phyloP scores from a whole-genome alignment of 352 stramenopile genomes.

The Pythium brassicae region DNA sequence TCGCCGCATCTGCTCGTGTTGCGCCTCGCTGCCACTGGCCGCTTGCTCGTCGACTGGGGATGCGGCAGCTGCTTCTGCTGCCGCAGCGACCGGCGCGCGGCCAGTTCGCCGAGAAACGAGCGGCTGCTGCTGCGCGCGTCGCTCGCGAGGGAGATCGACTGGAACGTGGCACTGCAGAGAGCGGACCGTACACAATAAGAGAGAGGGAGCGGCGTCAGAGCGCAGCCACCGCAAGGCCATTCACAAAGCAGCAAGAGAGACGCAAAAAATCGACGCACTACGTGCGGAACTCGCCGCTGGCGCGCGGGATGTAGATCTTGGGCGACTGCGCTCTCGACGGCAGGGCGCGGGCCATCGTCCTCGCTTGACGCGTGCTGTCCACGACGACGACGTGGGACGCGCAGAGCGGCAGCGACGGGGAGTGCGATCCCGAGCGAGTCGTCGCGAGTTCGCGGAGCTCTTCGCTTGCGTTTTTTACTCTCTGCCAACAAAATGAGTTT shows the following conservation, averaged over 20 bases:
- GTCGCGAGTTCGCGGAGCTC: no score
- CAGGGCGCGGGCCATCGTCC: constrained; percentile 2
- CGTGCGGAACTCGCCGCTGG: no score
- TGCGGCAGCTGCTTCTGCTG: constrained; percentile 14
- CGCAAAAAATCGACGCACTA: constrained; percentile 22
- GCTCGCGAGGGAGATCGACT: constrained; percentile 57
- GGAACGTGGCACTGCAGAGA: constrained; percentile 39
- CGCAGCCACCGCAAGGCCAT: no score
- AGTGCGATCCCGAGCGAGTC: no score
- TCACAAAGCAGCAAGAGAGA: not conserved
- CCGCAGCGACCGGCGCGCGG: constrained; percentile 13
- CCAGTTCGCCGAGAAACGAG: constrained; percentile 29
- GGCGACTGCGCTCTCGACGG: not conserved
- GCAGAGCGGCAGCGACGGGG: no score
- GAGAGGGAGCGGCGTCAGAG: not conserved
- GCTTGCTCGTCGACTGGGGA: not conserved
- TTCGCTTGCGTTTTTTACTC: no score
- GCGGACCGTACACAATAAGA: not conserved
- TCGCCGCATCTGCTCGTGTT: no score
- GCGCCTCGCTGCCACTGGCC: no score
- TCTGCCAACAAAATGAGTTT: no score
- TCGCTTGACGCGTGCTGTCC: not conserved
- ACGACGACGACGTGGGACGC: no score
- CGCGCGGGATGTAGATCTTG: constrained; percentile 7
- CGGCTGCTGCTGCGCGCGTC: constrained; percentile 34